Evolutionary conservation across 1,284 basidiomycete species (phyloP), one percentile per base, ranked within the genome.

Genomic region (Cronartium quercuum): DNA sequence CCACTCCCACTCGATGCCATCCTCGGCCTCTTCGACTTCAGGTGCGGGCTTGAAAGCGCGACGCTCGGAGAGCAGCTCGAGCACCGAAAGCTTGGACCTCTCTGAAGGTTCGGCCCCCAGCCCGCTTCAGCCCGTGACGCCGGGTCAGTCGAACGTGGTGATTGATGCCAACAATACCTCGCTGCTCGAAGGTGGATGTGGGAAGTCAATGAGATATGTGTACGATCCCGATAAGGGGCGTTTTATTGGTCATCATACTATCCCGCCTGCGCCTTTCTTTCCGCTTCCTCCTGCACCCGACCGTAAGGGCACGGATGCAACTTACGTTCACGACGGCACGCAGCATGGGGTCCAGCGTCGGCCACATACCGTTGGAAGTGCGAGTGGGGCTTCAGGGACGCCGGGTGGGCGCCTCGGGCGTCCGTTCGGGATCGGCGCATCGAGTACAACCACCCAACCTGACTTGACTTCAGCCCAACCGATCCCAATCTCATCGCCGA

Each of bases 311-410:
- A 21, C 41, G 24, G 12, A 38, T 42, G 38, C 37, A 38, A 5
- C 6, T 35, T 18, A 15, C 9, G n/a, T 21, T 29, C 13, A 34
- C 21, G n/a, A 44, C 29, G 7, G 9, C 41, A 10, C 13, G 24
- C 10, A 6, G 15, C n/a, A 18, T 21, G 7, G 40, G 29, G 35
- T 42, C 40, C 68, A 51, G 37, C 34, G 61, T 13, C 60, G 60
- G 6, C 70, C 70, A 6, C 70, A 73, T 37, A 73, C 70, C 13
- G 55, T 63, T 15, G 55, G 63, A 4, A 29, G 34, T 61, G 70
- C 21, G 5, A 57, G 44, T 66, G 37, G 24, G 5, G 12, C 15
- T 51, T 21, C 3, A 51, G 47, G 15, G 47, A 21, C 15, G 21
- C 5, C 4, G 21, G 21, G 47, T 51, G 47, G 47, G 21, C 5